Evolutionary conservation across 805 yeast genomes (phyloP), one percentile per base, ranked within the genome.

Genomic region (Saccharomycopsis sp.): DNA sequence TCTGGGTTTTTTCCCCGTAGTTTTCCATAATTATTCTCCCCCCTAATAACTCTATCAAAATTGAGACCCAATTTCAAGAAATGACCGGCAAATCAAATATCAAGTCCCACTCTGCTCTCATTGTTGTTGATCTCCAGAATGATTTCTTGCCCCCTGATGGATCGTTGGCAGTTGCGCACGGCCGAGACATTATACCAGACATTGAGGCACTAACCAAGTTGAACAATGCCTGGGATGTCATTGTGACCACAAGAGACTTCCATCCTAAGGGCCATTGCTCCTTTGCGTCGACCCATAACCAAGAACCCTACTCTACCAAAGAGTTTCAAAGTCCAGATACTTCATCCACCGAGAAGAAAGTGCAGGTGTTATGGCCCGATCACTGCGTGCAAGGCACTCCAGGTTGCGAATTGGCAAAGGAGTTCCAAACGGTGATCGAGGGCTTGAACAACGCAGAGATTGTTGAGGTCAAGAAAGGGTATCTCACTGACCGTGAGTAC

Each of bases 131-230:
- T 52, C 60, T 88, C 10, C 96, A 88, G 56, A 77, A 81, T 48
- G 96, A 89, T 56, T 88, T 88, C 57, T 64, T 87, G 2, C 89
- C 89, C 4, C 78, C 86, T 0, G 53, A 65, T 21, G 96, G 96
- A 0, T 60, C 92, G 0, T 60, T 88, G 33, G 94, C 92, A 0
- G 92, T 86, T 0, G 52, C 64, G 0, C 63, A 67, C 5, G 96
- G 94, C 3, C 64, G 79, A 10, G 61, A 59, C 0, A 63, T 84
- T 6, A 67, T 86, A 16, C 65, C 70, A 0, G 62, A 64, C 0
- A 73, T 86, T 26, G n/a, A 10, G 9, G 9, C 27, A 10, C 27
- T 25, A 9, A 57, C 68, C 22, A 52, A 65, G 1, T 58, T 85
- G 31, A 50, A 76, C 7, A 56, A 66, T 21, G 54, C 61, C 12